phyloP scores from a whole-genome alignment of 1,284 basidiomycete species.

The Heterobasidion irregulare region DNA sequence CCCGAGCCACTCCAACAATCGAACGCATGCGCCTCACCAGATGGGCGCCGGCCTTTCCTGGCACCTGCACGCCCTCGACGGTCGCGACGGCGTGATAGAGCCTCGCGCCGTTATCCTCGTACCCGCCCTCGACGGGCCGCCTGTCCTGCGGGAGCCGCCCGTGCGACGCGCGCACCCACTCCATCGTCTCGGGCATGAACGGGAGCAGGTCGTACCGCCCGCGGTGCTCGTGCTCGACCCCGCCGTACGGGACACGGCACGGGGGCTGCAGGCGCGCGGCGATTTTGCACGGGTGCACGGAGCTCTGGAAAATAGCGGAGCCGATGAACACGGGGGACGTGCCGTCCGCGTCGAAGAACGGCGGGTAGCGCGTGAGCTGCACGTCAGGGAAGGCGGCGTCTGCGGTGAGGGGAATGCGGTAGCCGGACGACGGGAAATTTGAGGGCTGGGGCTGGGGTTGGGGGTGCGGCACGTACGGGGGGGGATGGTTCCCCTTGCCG shows the following conservation, averaged over 20 bases:
- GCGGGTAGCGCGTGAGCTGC: slow-evolving; percentile 34
- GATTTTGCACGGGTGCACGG: slow-evolving; percentile 78
- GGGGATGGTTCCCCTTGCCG: neutral
- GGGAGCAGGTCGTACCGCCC: slow-evolving; percentile 68
- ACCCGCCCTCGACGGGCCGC: slow-evolving; percentile 31
- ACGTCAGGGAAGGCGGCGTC: slow-evolving; percentile 33
- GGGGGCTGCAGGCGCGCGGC: slow-evolving; percentile 42
- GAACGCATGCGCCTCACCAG: slow-evolving; percentile 31
- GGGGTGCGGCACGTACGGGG: slow-evolving; percentile 16
- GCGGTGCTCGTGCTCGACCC: slow-evolving; percentile 45
- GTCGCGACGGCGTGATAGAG: slow-evolving; percentile 27
- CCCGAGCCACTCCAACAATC: slow-evolving; percentile 7
- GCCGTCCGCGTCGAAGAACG: slow-evolving; percentile 45
- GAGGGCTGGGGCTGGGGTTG: neutral
- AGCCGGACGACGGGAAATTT: slow-evolving; percentile 41
- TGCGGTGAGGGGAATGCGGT: slow-evolving; percentile 45
- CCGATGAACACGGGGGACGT: slow-evolving; percentile 57
- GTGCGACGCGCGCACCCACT: slow-evolving; percentile 51
- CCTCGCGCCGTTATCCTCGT: slow-evolving; percentile 29
- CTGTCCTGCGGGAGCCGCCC: slow-evolving; percentile 48
- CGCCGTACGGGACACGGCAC: slow-evolving; percentile 56
- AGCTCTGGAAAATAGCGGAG: slow-evolving; percentile 54
- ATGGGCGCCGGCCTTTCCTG: slow-evolving; percentile 67
- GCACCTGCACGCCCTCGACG: slow-evolving; percentile 46
- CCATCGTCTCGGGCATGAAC: slow-evolving; percentile 58